Evolutionary conservation across 352 stramenopile genomes (phyloP), one percentile per base, ranked within the genome.

Genomic region (Globisporangium emineosum): DNA sequence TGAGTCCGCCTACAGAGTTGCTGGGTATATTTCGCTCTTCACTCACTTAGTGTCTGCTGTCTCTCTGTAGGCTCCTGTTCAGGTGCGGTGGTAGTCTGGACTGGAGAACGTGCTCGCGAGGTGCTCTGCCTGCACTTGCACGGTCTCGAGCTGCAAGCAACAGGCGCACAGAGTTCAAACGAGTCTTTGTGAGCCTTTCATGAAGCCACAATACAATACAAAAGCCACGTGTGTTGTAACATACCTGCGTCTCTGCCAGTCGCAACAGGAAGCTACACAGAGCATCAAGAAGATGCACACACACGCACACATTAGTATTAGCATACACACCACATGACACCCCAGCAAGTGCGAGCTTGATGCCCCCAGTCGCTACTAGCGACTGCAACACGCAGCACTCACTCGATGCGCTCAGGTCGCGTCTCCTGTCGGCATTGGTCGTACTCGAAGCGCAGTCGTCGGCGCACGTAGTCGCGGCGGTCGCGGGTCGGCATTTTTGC

Each of bases 101-200:
- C 77, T 82, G 6, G 83, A 87, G 58, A 90, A 91, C 7, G 79
- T 85, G 21, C 61, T 68, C 6, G 69, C 66, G 47, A 90, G 67
- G 60, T 93, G 83, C 57, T 85, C 60, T 13, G 81, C 81, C 62
- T 93, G 83, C 47, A 93, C 77, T 62, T 87, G 52, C 42, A 93
- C 78, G 2, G 83, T 93, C 58, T 93, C 83, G 33, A 93, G 64
- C 77, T 93, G 60, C 29, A 15, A 23, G n/a, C 5, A 37, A 15
- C 10, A 40, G 51, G 19, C 21, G 66, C 2, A 42, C 51, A 29
- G 15, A 49, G 37, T 19, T 43, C 13, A 6, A 43, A 13, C 15
- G 15, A 45, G 15, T 8, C 15, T 9, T 45, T n/a, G 37, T 45
- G 37, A 45, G 37, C 15, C 37, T 10, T 15, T 10, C 15, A 49